These are phyloP conservation scores for Suhomyces faveliae DNA, from an alignment of 805 yeast species.

Conservation along the genomic window DNA sequence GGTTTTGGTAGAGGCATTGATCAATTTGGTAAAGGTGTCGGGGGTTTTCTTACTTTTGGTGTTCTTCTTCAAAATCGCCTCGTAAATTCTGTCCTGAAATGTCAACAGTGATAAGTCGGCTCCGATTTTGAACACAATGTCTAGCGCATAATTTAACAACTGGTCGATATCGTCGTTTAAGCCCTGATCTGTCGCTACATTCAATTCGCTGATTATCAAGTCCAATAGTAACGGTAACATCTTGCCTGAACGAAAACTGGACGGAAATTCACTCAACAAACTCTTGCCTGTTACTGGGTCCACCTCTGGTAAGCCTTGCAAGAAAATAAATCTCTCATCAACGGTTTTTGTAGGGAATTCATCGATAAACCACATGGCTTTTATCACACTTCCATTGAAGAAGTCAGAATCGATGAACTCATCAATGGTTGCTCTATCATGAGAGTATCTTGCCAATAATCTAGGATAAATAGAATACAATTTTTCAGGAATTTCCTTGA, in stretches of 20 bases:
- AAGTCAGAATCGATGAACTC: constrained; percentile 69
- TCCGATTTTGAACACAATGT: constrained; percentile 63
- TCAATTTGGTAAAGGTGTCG: constrained; percentile 23
- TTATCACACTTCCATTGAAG: constrained; percentile 80
- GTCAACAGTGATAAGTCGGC: constrained; percentile 68
- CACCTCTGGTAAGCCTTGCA: constrained; percentile 56
- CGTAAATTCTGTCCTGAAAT: constrained; percentile 68
- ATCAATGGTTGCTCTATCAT: constrained; percentile 57
- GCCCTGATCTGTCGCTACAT: constrained; percentile 16
- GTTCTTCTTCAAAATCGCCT: constrained; percentile 34
- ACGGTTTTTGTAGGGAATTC: constrained; percentile 73
- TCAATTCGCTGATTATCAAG: constrained; percentile 42
- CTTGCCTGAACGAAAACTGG: constrained; percentile 59
- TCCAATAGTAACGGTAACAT: constrained; percentile 68
- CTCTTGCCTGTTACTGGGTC: constrained; percentile 15
- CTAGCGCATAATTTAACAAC: constrained; percentile 47
- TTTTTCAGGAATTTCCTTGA: constrained; percentile 57
- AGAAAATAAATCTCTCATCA: constrained; percentile 65
- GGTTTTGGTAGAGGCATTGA: constrained; percentile 31
- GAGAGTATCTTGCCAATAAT: constrained; percentile 56
- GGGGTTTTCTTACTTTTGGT: constrained; percentile 21
- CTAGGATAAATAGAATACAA: constrained; percentile 50
- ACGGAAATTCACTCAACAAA: constrained; percentile 34
- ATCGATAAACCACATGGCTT: constrained; percentile 77
- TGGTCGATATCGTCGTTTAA: constrained; percentile 32